Percentiles rank a stretch among this genome's conserved stretches.
Conservation (phyloP, 2,329 filamentous ascomycete species). For the Alternaria brassicicola region DNA sequence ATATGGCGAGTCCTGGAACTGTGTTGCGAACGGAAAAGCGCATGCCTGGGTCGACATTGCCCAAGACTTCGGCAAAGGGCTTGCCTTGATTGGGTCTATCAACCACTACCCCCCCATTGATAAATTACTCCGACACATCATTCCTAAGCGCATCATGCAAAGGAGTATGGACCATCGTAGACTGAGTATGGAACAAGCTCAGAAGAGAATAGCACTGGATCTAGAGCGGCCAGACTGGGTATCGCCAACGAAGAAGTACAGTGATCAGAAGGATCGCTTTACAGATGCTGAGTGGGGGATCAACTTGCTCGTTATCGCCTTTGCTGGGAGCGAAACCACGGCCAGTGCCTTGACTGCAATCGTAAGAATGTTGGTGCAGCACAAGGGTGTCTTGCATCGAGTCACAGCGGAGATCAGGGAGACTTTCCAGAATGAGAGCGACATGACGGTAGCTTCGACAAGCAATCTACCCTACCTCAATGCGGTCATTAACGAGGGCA, state of each 20-base stretch:
- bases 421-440: slow-evolving; percentile 27
- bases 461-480: slow-evolving; percentile 31
- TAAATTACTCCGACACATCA: slow-evolving; percentile 28
- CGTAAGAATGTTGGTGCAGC: slow-evolving; percentile 41
- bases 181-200: slow-evolving; percentile 32
- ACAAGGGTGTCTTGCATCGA: slow-evolving; percentile 32
- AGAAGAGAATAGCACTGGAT: slow-evolving; percentile 27
- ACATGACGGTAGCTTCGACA: slow-evolving; percentile 32
- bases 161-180: slow-evolving; percentile 29
- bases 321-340: slow-evolving; percentile 54
- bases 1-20: slow-evolving; percentile 57
- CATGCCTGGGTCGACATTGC: slow-evolving; percentile 49
- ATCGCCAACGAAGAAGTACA: slow-evolving; percentile 32
- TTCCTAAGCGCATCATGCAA: slow-evolving; percentile 33
- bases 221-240: slow-evolving; percentile 38
- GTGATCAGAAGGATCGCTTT: slow-evolving; percentile 24
- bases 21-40: slow-evolving; percentile 43
- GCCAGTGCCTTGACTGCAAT: slow-evolving; percentile 48
- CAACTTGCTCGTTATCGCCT: slow-evolving; percentile 48
- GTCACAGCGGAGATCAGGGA: slow-evolving; percentile 34
- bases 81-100: slow-evolving; percentile 36
- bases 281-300: slow-evolving; percentile 46
- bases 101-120: slow-evolving; percentile 36
- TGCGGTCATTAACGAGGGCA: slow-evolving; percentile 48
- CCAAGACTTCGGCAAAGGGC: slow-evolving; percentile 35